A percentile compares a stretch with the other conserved stretches of the same genome.
phyloP scores from a whole-genome alignment of 768 basidiomycete genomes.

The Vararia minispora region DNA sequence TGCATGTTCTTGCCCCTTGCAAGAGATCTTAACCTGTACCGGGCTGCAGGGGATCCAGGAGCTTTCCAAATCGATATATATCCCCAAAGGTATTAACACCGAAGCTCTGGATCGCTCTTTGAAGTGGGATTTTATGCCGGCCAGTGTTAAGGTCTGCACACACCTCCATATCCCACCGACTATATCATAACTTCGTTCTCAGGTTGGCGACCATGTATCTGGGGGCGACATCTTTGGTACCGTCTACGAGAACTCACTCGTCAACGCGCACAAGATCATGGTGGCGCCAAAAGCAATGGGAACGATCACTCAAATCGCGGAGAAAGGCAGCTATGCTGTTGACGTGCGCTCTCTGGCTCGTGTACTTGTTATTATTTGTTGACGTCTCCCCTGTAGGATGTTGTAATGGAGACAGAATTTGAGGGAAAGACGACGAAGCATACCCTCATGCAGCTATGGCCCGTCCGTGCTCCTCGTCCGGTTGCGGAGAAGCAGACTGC shows the following conservation, averaged over 20 bases:
- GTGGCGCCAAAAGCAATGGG: slow-evolving; percentile 88
- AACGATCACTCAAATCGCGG: slow-evolving; percentile 86
- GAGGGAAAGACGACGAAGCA: slow-evolving; percentile 90
- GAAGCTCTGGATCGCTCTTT: slow-evolving; percentile 80
- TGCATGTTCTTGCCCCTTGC: slow-evolving; percentile 2
- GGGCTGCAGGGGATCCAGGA: slow-evolving; percentile 74
- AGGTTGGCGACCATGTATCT: slow-evolving; percentile 95
- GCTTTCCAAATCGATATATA: slow-evolving; percentile 97
- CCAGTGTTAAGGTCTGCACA: slow-evolving; percentile 60
- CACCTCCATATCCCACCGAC: background rate
- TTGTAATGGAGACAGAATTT: slow-evolving; percentile 95
- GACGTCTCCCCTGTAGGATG: slow-evolving; percentile 43
- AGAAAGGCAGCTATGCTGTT: slow-evolving; percentile 88
- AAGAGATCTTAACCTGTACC: slow-evolving; percentile 5
- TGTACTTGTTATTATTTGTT: slow-evolving; percentile 1
- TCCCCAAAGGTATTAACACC: slow-evolving; percentile 98
- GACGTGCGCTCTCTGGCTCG: slow-evolving; percentile 41
- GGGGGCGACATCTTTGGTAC: slow-evolving; percentile 95
- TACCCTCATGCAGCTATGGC: slow-evolving; percentile 98
- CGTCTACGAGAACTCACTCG: slow-evolving; percentile 95
- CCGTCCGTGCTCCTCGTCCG: slow-evolving; percentile 94
- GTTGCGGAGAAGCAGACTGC: slow-evolving; percentile 94
- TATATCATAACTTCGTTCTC: slow-evolving; percentile 2
- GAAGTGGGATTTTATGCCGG: slow-evolving; percentile 92
- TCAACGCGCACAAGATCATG: slow-evolving; percentile 97